A percentile compares a stretch with the other conserved stretches of the same genome.
Evolutionary conservation across 2,329 filamentous ascomycete genomes (phyloP).

Genomic region (Talaromyces verruculosus): DNA sequence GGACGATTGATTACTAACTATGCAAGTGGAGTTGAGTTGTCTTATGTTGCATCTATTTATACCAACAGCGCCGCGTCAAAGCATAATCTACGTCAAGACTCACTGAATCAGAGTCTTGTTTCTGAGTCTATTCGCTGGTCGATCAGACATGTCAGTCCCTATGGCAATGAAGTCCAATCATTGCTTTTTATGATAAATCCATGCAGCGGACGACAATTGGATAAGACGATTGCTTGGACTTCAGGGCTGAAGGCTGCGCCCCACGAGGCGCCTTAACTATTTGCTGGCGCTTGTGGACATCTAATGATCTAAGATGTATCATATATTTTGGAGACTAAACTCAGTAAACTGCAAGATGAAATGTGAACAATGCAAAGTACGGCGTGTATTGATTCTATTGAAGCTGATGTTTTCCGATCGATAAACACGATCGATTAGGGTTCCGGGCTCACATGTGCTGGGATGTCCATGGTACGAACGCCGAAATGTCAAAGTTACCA

Average conservation of each 20-base stretch:
- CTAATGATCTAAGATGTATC: neutral
- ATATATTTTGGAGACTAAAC: neutral
- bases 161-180: neutral
- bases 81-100: neutral
- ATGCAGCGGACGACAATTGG: neutral
- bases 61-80: neutral
- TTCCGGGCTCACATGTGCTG: neutral
- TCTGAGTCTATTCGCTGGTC: neutral
- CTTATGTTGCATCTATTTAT: conserved; percentile 3
- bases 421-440: neutral
- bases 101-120: neutral
- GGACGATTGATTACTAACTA: neutral
- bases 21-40: neutral
- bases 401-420: neutral
- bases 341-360: neutral
- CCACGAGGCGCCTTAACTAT: neutral
- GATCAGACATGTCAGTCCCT: neutral
- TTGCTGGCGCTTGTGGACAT: neutral
- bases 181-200: neutral
- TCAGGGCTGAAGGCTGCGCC: neutral
- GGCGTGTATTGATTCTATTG: neutral
- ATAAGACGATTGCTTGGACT: neutral
- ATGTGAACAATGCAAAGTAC: neutral
- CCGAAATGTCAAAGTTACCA: neutral
- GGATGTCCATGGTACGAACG: neutral